A percentile compares a stretch with the other conserved stretches of the same genome.
Evolutionary conservation across 2,329 filamentous ascomycete genomes (phyloP).

Genomic region (Rhinocladiella similis): DNA sequence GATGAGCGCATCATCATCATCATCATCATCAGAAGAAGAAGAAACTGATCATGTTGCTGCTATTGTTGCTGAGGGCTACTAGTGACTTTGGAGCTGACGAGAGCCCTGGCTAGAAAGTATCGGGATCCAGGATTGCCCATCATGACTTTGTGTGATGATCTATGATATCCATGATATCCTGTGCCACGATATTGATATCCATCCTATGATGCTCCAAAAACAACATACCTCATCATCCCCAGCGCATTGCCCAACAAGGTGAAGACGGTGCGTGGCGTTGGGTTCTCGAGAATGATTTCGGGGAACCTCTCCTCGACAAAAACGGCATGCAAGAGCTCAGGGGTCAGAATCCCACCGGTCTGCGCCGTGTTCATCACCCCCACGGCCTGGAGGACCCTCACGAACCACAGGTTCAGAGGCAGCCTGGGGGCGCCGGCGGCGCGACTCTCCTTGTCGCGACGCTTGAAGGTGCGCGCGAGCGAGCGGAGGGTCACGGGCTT

Average conservation of each 20-base stretch:
- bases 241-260: slow-evolving; percentile 27
- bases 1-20: no score
- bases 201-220: slow-evolving; percentile 11
- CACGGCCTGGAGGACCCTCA: slow-evolving; percentile 33
- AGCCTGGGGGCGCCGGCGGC: slow-evolving; percentile 29
- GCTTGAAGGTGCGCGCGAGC: slow-evolving; percentile 33
- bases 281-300: slow-evolving; percentile 33
- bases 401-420: slow-evolving; percentile 32
- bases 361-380: slow-evolving; percentile 31
- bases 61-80: no score
- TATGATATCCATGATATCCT: no score
- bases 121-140: no score
- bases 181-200: no score
- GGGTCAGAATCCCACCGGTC: slow-evolving; percentile 28
- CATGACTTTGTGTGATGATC: no score
- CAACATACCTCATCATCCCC: slow-evolving; percentile 23
- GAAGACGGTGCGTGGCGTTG: slow-evolving; percentile 25
- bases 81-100: no score
- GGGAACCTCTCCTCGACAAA: slow-evolving; percentile 37
- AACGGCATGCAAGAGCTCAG: slow-evolving; percentile 29
- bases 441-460: slow-evolving; percentile 33
- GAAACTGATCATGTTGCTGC: no score
- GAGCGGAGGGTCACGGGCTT: slow-evolving; percentile 33
- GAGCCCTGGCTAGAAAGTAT: no score
- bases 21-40: no score